Conservation (phyloP, 2,329 filamentous ascomycete genomes). For the Xylaria sp. region DNA sequence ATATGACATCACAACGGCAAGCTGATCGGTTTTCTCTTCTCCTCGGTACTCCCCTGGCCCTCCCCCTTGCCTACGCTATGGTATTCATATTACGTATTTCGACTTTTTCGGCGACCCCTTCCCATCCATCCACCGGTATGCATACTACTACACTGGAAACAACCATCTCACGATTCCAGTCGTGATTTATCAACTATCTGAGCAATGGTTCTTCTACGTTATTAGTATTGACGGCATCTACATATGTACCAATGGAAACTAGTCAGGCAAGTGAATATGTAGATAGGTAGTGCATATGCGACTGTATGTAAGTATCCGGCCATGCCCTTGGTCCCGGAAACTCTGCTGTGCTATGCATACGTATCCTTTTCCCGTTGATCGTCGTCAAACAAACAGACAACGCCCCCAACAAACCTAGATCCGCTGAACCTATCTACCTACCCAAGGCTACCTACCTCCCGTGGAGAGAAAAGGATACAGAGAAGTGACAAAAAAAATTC, state of each 20-base stretch:
- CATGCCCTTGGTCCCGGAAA: not conserved
- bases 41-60: not conserved
- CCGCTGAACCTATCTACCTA: not conserved
- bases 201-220: not conserved
- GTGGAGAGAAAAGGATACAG: no score
- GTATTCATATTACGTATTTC: not conserved
- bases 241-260: not conserved
- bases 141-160: not conserved
- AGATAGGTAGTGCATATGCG: no score
- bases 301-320: not conserved
- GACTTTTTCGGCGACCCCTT: not conserved
- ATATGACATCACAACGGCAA: slow-evolving; percentile 32
- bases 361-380: slow-evolving; percentile 24
- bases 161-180: not conserved
- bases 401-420: not conserved
- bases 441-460: not conserved
- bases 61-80: not conserved
- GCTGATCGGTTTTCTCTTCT: slow-evolving; percentile 9
- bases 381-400: slow-evolving; percentile 17
- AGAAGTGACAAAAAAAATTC: no score
- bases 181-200: not conserved
- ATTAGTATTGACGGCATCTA: not conserved
- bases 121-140: not conserved
- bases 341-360: not conserved
- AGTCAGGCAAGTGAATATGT: no score